A percentile compares a stretch with the other conserved stretches of the same genome.
These are phyloP conservation scores for Sclerotinia glacialis DNA, from an alignment of 2,329 filamentous ascomycete species.

Conservation along the genomic window DNA sequence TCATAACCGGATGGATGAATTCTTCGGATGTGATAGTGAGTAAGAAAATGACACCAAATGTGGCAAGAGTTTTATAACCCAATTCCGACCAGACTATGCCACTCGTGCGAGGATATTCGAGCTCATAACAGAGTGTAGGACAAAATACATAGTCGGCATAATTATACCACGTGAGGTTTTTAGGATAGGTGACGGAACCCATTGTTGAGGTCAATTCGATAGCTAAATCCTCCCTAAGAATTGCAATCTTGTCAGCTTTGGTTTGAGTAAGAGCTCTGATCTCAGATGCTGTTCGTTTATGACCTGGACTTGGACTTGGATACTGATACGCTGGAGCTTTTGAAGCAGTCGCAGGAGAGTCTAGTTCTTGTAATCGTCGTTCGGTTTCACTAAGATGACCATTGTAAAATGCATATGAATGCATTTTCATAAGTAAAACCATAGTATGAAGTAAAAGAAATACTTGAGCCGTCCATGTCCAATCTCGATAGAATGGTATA, in stretches of 20 bases:
- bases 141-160: conserved; percentile 86
- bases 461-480: conserved; percentile 97
- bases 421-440: conserved; percentile 97
- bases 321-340: conserved; percentile 74
- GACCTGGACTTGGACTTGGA: conserved; percentile 46
- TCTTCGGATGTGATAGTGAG: conserved; percentile 89
- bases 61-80: conserved; percentile 79
- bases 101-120: conserved; percentile 84
- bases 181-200: conserved; percentile 84
- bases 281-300: conserved; percentile 22
- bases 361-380: conserved; percentile 74
- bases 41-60: conserved; percentile 95
- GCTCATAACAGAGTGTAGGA: conserved; percentile 94
- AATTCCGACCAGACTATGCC: conserved; percentile 77
- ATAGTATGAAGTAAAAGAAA: conserved; percentile 90
- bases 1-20: conserved; percentile 87
- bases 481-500: conserved; percentile 79
- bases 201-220: conserved; percentile 88
- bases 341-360: conserved; percentile 68
- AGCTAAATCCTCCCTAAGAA: conserved; percentile 81
- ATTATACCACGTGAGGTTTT: conserved; percentile 80
- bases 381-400: conserved; percentile 89
- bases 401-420: conserved; percentile 98
- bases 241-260: conserved; percentile 44
- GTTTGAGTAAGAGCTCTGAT: conserved; percentile 34